These are phyloP conservation scores for Colletotrichum orbiculare DNA, from an alignment of 2,329 filamentous ascomycete genomes.

Conservation along the genomic window DNA sequence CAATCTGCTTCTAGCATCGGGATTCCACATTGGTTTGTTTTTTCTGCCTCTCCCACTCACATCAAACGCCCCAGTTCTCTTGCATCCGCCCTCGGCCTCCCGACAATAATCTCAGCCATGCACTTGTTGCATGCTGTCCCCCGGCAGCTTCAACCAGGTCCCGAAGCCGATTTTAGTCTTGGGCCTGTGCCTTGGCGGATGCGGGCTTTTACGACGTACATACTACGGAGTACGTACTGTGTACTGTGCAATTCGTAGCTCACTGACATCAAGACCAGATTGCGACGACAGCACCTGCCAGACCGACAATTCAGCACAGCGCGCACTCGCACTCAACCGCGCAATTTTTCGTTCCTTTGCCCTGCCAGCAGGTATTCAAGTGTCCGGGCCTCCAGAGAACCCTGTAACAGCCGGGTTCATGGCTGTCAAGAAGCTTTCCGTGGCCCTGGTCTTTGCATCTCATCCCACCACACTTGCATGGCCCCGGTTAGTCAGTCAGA, in stretches of 20 bases:
- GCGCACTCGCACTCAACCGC: slow-evolving; percentile 7
- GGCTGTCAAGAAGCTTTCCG: slow-evolving; percentile 35
- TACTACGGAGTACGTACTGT: too few species aligned
- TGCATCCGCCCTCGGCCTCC: neutral
- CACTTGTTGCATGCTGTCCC: neutral
- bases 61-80: neutral
- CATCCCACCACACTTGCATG: slow-evolving; percentile 32
- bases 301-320: neutral
- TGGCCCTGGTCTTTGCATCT: slow-evolving; percentile 29
- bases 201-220: neutral
- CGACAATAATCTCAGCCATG: neutral
- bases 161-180: too few species aligned
- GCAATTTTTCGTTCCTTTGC: slow-evolving; percentile 9
- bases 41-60: slow-evolving; percentile 2
- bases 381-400: slow-evolving; percentile 12
- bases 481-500: slow-evolving; percentile 25
- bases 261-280: neutral
- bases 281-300: neutral
- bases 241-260: too few species aligned
- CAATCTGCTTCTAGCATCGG: slow-evolving; percentile 17
- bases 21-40: slow-evolving; percentile 3
- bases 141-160: too few species aligned
- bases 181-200: slow-evolving; percentile 3
- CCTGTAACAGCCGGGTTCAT: slow-evolving; percentile 29
- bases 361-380: slow-evolving; percentile 6